A percentile compares a stretch with the other conserved stretches of the same genome.
Evolutionary conservation across 176 grass and related monocot species (phyloP).

Genomic region (Bothriochloa decipiens): DNA sequence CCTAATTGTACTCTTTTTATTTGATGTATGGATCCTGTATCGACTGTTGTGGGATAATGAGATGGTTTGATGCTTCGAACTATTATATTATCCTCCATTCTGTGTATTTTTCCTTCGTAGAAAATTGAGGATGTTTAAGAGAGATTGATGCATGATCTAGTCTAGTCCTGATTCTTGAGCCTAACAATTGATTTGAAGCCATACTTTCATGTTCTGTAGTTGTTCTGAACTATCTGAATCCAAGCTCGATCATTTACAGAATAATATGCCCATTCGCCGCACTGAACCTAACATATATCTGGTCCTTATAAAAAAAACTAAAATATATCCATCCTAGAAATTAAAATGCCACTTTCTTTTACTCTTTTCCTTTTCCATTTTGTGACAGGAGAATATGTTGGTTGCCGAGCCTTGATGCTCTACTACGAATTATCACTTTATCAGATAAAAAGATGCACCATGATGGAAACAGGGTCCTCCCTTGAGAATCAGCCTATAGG

Average conservation of each 20-base stretch:
- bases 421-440: constrained; percentile 21
- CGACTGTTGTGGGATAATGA: no score
- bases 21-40: no score
- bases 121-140: no score
- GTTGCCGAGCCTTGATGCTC: constrained; percentile 10
- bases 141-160: not conserved
- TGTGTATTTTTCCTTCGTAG: no score
- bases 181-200: not conserved
- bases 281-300: no score
- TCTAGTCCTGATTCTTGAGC: not conserved
- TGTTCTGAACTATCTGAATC: not conserved
- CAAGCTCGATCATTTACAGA: not conserved
- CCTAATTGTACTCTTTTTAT: no score
- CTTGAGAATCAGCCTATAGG: constrained; percentile 24
- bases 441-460: constrained; percentile 43
- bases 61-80: no score
- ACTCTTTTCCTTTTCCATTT: constrained; percentile 1
- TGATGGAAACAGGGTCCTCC: constrained; percentile 20
- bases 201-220: not conserved
- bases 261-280: not conserved
- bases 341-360: not conserved
- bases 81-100: no score
- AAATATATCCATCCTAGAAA: not conserved
- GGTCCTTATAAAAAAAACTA: not conserved
- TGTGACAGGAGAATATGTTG: constrained; percentile 23